phyloP scores from a whole-genome alignment of 2,329 filamentous ascomycete species.

The Pseudogymnoascus sp. region DNA sequence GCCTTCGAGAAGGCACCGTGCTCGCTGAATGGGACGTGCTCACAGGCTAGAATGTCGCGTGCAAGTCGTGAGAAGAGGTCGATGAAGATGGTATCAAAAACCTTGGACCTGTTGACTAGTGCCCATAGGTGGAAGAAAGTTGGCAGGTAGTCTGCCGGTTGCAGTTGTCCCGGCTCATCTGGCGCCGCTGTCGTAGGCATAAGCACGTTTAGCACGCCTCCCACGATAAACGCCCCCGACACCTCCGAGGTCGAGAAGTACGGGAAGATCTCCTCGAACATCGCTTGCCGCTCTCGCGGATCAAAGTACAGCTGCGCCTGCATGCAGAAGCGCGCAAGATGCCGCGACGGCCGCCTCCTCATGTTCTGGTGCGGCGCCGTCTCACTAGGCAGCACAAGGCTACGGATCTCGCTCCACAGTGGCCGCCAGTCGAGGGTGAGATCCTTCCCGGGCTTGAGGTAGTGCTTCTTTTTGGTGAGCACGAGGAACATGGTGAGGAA shows the following conservation, averaged over 20 bases:
- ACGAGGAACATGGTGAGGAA: slow-evolving; percentile 96
- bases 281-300: slow-evolving; percentile 71
- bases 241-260: slow-evolving; percentile 92
- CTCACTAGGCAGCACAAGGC: slow-evolving; percentile 79
- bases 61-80: slow-evolving; percentile 84
- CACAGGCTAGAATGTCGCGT: slow-evolving; percentile 68
- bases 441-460: slow-evolving; percentile 82
- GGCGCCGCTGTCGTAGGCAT: slow-evolving; percentile 77
- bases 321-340: slow-evolving; percentile 78
- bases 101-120: slow-evolving; percentile 78
- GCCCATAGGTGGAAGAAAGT: slow-evolving; percentile 98
- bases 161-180: slow-evolving; percentile 61
- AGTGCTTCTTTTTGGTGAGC: slow-evolving; percentile 94
- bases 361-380: slow-evolving; percentile 55
- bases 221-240: slow-evolving; percentile 87
- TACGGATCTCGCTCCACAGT: slow-evolving; percentile 85
- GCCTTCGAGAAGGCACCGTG: slow-evolving; percentile 88
- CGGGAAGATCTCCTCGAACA: slow-evolving; percentile 71
- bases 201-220: slow-evolving; percentile 76
- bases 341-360: slow-evolving; percentile 48
- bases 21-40: slow-evolving; percentile 70
- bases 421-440: slow-evolving; percentile 89
- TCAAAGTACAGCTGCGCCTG: slow-evolving; percentile 92
- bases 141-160: slow-evolving; percentile 80
- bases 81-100: slow-evolving; percentile 77